Conservation (phyloP, 2,329 filamentous ascomycete species). For the Aspergillus sergii region DNA sequence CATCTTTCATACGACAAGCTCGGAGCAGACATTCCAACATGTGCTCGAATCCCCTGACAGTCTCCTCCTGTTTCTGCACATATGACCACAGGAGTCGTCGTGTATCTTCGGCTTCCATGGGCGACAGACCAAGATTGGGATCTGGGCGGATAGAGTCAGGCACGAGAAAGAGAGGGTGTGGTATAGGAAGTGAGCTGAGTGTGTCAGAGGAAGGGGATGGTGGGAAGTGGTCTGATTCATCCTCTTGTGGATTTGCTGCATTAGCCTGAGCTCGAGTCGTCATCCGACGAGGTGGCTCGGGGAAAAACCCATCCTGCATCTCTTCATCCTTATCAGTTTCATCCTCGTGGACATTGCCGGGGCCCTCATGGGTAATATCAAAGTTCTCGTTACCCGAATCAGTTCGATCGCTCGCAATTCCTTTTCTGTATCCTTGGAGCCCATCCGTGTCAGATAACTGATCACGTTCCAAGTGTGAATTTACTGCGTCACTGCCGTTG, state of each 20-base stretch:
- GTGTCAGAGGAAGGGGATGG: slow-evolving; percentile 33
- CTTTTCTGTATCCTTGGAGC: slow-evolving; percentile 16
- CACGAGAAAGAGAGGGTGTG: slow-evolving; percentile 61
- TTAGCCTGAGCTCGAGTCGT: slow-evolving; percentile 50
- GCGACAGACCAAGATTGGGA: slow-evolving; percentile 59
- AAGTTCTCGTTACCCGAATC: slow-evolving; percentile 6
- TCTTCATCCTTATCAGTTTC: slow-evolving; percentile 33
- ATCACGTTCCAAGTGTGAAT: slow-evolving; percentile 8
- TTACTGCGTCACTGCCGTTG: slow-evolving; percentile 16
- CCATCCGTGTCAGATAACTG: slow-evolving; percentile 11
- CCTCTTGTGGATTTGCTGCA: slow-evolving; percentile 32
- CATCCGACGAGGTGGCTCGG: slow-evolving; percentile 48
- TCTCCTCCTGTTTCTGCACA: slow-evolving; percentile 68
- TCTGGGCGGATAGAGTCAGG: slow-evolving; percentile 55
- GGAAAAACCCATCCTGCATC: slow-evolving; percentile 39
- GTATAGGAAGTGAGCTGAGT: slow-evolving; percentile 39
- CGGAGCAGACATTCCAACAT: slow-evolving; percentile 60
- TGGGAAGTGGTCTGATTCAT: slow-evolving; percentile 26
- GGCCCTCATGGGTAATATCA: slow-evolving; percentile 3
- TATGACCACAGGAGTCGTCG: slow-evolving; percentile 63
- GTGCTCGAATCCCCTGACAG: slow-evolving; percentile 58
- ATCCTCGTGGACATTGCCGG: slow-evolving; percentile 22
- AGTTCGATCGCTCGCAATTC: slow-evolving; percentile 16
- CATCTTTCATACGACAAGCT: slow-evolving; percentile 61
- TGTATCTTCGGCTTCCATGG: slow-evolving; percentile 64